Evolutionary conservation across 768 basidiomycete genomes (phyloP).

Genomic region (Collybia sordida): DNA sequence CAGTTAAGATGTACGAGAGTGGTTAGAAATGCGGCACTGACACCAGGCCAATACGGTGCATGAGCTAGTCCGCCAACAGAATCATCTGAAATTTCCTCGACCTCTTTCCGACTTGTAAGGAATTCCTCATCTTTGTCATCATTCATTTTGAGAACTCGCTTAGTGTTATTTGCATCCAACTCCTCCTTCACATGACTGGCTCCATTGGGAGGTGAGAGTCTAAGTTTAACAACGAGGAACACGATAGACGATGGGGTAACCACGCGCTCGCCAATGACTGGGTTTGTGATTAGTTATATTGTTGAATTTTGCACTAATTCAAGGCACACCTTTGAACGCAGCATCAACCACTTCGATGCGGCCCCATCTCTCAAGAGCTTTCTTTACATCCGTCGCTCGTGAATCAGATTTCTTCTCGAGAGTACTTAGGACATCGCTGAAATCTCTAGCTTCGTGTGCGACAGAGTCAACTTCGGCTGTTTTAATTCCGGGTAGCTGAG

Average conservation of each 20-base stretch:
- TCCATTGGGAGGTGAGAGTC: constrained; percentile 57
- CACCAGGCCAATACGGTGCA: constrained; percentile 90
- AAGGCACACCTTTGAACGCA: constrained; percentile 73
- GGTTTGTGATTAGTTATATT: not conserved
- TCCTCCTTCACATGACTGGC: constrained; percentile 34
- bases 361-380: constrained; percentile 70
- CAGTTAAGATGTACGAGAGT: not conserved
- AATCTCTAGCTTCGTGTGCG: constrained; percentile 34
- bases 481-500: constrained; percentile 79
- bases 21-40: constrained; percentile 34
- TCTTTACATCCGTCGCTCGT: constrained; percentile 53
- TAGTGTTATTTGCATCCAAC: constrained; percentile 45
- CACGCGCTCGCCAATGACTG: constrained; percentile 88
- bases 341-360: constrained; percentile 78
- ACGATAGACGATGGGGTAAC: constrained; percentile 90
- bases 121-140: constrained; percentile 73
- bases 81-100: constrained; percentile 55
- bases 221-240: constrained; percentile 81
- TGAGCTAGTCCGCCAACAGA: constrained; percentile 67
- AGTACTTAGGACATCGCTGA: constrained; percentile 44
- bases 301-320: not conserved
- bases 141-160: constrained; percentile 43
- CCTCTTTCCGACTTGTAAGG: constrained; percentile 57
- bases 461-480: constrained; percentile 43
- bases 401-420: constrained; percentile 55